phyloP scores from a whole-genome alignment of 352 stramenopile genomes.

The Pythium phragmitis region DNA sequence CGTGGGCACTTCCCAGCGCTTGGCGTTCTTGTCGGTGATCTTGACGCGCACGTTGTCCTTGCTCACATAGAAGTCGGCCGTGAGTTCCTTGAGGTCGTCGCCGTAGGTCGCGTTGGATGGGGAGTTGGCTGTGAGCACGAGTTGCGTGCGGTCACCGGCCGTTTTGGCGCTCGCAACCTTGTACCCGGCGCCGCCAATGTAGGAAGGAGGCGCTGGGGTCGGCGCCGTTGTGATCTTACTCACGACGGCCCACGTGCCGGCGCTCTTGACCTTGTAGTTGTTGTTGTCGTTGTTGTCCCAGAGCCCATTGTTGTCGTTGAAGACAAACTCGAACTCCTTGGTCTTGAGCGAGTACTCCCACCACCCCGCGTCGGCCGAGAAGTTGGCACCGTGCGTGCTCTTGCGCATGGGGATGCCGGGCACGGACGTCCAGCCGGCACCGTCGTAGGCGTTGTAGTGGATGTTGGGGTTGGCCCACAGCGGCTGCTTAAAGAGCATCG shows the following conservation, averaged over 20 bases:
- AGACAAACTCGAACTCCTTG: conserved; percentile 41
- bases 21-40: conserved; percentile 49
- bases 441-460: conserved; percentile 29
- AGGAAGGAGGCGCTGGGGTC: conserved; percentile 19
- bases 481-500: conserved; percentile 29
- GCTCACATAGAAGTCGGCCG: conserved; percentile 39
- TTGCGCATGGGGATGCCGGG: conserved; percentile 29
- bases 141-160: conserved; percentile 27
- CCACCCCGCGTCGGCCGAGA: conserved; percentile 32
- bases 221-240: conserved; percentile 32
- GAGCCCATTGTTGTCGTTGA: conserved; percentile 43
- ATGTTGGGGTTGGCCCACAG: conserved; percentile 30
- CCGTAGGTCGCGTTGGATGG: conserved; percentile 25
- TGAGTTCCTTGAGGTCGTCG: conserved; percentile 37
- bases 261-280: conserved; percentile 39
- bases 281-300: conserved; percentile 49
- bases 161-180: conserved; percentile 35
- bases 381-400: conserved; percentile 23
- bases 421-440: conserved; percentile 24
- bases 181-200: conserved; percentile 41
- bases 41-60: conserved; percentile 48
- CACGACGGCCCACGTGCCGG: conserved; percentile 41
- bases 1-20: conserved; percentile 49
- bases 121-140: conserved; percentile 36
- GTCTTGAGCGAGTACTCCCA: conserved; percentile 39